Percentiles rank a stretch among this genome's conserved stretches.
Evolutionary conservation across 257 asterid genomes (phyloP).

Genomic region (Solanum chilense): DNA sequence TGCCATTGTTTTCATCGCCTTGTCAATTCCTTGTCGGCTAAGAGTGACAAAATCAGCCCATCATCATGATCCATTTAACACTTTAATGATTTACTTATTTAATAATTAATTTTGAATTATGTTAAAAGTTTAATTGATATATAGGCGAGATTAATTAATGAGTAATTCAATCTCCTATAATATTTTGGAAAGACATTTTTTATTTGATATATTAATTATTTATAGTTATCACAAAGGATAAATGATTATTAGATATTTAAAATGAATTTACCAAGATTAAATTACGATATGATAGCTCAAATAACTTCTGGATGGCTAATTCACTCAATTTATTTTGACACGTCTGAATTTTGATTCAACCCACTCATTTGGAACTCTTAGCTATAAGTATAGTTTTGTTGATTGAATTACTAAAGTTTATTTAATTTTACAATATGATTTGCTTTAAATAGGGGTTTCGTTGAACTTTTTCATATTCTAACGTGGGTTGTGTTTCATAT

Average conservation of each 20-base stretch:
- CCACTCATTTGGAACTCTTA: not conserved
- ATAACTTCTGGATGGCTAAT: not conserved
- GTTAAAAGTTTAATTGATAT: not conserved
- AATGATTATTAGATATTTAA: not conserved
- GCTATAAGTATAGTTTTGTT: not conserved
- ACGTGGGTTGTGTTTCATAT: not conserved
- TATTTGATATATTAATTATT: no score
- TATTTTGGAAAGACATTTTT: no score
- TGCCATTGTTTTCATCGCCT: slow-evolving; percentile 12
- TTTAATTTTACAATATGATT: not conserved
- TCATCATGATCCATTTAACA: not conserved
- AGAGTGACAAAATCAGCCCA: not conserved
- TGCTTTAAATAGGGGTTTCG: not conserved
- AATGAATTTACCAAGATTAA: no score
- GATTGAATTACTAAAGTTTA: not conserved
- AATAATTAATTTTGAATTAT: no score
- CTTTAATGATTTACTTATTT: not conserved
- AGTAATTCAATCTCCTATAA: not conserved
- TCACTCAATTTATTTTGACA: not conserved
- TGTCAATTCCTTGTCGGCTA: not conserved
- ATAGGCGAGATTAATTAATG: not conserved
- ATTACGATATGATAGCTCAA: no score
- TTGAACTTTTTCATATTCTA: not conserved
- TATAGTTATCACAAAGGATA: no score
- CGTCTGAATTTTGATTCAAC: no score